Evolutionary conservation across 208 protist genomes (phyloP), one percentile per base, ranked within the genome.

Genomic region (Crithidia fasciculata): DNA sequence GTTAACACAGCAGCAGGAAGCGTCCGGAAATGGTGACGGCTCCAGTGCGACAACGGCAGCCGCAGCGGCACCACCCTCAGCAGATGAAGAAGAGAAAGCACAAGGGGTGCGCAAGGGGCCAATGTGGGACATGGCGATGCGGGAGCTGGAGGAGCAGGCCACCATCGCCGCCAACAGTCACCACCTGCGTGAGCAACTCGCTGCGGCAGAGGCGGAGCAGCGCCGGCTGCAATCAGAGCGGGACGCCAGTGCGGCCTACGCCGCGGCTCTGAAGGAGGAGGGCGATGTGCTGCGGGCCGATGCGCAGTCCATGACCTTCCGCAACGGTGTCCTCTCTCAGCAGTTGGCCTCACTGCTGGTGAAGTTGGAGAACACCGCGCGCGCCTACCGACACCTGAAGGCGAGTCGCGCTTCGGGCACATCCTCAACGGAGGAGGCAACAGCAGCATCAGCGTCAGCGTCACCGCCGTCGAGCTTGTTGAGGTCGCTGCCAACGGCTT

Each of bases 241-340:
- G 36, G 70, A 66, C 40, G 69, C 60, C 19, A 66, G 83, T 9
- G 69, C 65, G 67, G 59, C 69, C 40, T 77, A 80, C 18, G 60
- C 82, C 18, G 74, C 75, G 5, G 73, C 54, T 2, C 56, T 92
- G 15, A 81, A 79, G 55, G 72, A 75, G 0, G 86, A 88, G 39
- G 76, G 84, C 55, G 74, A 78, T n/a, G 74, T 72, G 10, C 68
- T 92, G 12, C 80, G 85, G 4, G 62, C 61, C 8, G 89, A 94
- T 50, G 80, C 84, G 59, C 81, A 91, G 77, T 72, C 84, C 13
- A 57, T 94, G 74, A 71, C 73, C 18, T 94, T 85, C 60, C 85
- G 87, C n/a, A 94, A 92, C 75, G 62, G 64, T 39, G 85, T 94
- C 3, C 82, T 94, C n/a, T 83, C 85, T 0, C 87, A 94, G 69